Evolutionary conservation across 805 yeast genomes (phyloP).

Genomic region (Candida awuae): DNA sequence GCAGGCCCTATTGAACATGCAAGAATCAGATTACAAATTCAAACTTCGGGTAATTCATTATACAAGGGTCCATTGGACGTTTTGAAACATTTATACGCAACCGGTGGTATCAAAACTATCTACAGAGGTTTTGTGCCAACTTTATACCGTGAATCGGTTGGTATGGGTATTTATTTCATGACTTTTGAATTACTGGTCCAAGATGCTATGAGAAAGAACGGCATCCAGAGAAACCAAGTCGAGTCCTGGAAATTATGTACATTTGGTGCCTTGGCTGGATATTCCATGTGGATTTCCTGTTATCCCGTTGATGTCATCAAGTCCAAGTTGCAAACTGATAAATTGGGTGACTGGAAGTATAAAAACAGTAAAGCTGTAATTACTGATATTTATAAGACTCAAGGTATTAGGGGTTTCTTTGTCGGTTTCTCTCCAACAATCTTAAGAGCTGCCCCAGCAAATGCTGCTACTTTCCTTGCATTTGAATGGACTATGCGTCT

Average conservation of each 20-base stretch:
- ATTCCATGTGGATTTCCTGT: slow-evolving; percentile 74
- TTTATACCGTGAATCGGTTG: slow-evolving; percentile 73
- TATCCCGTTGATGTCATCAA: slow-evolving; percentile 91
- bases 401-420: slow-evolving; percentile 73
- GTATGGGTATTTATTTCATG: slow-evolving; percentile 82
- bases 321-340: slow-evolving; percentile 78
- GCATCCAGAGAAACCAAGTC: slow-evolving; percentile 55
- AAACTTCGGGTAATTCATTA: slow-evolving; percentile 36
- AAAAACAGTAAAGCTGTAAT: slow-evolving; percentile 53
- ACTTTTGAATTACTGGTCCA: slow-evolving; percentile 85
- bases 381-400: slow-evolving; percentile 41
- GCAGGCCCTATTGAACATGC: slow-evolving; percentile 95
- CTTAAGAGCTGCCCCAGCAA: slow-evolving; percentile 95
- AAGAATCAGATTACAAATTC: slow-evolving; percentile 90
- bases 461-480: slow-evolving; percentile 92
- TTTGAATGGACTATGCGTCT: slow-evolving; percentile 84
- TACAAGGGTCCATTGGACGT: slow-evolving; percentile 72
- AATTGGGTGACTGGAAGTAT: slow-evolving; percentile 50
- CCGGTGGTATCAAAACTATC: slow-evolving; percentile 44
- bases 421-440: slow-evolving; percentile 90
- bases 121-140: slow-evolving; percentile 83
- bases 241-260: slow-evolving; percentile 82
- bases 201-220: slow-evolving; percentile 43
- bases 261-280: slow-evolving; percentile 89
- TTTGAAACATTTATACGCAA: slow-evolving; percentile 45